Conservation (phyloP, 2,329 filamentous ascomycete species). For the Aspergillus brunneoviolaceus region DNA sequence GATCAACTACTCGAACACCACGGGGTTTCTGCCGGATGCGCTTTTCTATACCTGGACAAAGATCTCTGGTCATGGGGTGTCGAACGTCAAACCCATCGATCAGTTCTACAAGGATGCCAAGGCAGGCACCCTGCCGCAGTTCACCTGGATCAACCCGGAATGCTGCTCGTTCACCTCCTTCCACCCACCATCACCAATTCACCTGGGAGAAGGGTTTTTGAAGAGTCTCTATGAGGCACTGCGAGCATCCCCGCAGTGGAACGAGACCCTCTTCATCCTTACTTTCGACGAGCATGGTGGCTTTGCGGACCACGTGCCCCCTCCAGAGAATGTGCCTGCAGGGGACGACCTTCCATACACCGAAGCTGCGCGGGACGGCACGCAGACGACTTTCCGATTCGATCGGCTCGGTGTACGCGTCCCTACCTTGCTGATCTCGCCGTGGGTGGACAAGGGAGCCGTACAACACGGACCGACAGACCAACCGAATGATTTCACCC, state of each 20-base stretch:
- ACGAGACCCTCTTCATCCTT: conserved; percentile 49
- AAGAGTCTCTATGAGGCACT: conserved; percentile 50
- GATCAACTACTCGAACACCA: conserved; percentile 51
- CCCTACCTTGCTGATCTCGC: conserved; percentile 46
- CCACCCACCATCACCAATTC: conserved; percentile 48
- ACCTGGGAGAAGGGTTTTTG: conserved; percentile 47
- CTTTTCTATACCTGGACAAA: conserved; percentile 47
- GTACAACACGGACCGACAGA: conserved; percentile 43
- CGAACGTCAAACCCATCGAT: conserved; percentile 38
- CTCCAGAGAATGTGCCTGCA: conserved; percentile 40
- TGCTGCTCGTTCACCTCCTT: conserved; percentile 53
- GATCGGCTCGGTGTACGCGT: conserved; percentile 46
- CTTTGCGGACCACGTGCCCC: conserved; percentile 49
- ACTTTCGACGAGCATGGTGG: conserved; percentile 52
- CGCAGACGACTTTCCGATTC: conserved; percentile 41
- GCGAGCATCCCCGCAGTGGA: conserved; percentile 47
- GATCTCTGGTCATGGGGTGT: conserved; percentile 33
- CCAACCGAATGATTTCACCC: conserved; percentile 43
- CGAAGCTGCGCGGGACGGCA: conserved; percentile 36
- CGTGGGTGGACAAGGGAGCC: conserved; percentile 44
- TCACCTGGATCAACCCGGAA: conserved; percentile 53
- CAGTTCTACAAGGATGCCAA: conserved; percentile 49
- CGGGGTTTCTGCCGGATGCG: conserved; percentile 46
- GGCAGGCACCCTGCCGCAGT: conserved; percentile 45
- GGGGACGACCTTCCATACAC: conserved; percentile 39